These are phyloP conservation scores for Monilinia fructigena DNA, from an alignment of 2,329 filamentous ascomycete genomes.

Conservation along the genomic window DNA sequence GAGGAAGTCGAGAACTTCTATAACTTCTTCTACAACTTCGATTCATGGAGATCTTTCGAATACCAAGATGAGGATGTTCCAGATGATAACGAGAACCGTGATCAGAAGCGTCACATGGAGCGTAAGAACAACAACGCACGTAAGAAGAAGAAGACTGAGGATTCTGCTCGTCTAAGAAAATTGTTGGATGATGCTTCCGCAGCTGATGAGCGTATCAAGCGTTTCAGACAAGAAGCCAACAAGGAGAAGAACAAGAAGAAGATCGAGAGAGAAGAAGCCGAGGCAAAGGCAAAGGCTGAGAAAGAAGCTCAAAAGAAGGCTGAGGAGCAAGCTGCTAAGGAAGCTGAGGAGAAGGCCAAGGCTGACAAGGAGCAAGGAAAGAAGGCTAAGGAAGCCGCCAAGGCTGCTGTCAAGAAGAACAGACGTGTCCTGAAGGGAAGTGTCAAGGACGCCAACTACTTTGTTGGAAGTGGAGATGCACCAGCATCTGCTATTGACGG, in stretches of 20 bases:
- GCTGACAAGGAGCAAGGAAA: constrained; percentile 77
- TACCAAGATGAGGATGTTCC: constrained; percentile 99
- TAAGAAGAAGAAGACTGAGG: constrained; percentile 99
- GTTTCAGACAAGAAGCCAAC: constrained; percentile 87
- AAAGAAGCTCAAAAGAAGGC: constrained; percentile 80
- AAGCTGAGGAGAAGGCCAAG: constrained; percentile 86
- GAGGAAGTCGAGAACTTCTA: constrained; percentile 94
- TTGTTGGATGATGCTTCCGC: constrained; percentile 83
- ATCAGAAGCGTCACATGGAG: constrained; percentile 98
- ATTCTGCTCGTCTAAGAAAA: constrained; percentile 85
- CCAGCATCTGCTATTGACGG: constrained; percentile 76
- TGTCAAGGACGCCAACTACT: constrained; percentile 98
- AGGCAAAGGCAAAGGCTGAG: constrained; percentile 83
- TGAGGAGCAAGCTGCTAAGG: constrained; percentile 74
- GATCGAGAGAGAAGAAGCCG: constrained; percentile 84
- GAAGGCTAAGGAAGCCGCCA: constrained; percentile 98
- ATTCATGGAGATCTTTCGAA: constrained; percentile 96
- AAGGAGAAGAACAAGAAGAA: constrained; percentile 96
- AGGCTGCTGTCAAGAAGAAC: constrained; percentile 99
- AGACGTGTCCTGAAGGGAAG: constrained; percentile 93
- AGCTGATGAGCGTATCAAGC: constrained; percentile 93
- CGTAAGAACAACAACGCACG: constrained; percentile 97
- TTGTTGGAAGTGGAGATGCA: constrained; percentile 66
- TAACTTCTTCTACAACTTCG: constrained; percentile 99
- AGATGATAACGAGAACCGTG: constrained; percentile 97